These are phyloP conservation scores for Ephemerocybe angulata DNA, from an alignment of 768 basidiomycete species.

Conservation along the genomic window DNA sequence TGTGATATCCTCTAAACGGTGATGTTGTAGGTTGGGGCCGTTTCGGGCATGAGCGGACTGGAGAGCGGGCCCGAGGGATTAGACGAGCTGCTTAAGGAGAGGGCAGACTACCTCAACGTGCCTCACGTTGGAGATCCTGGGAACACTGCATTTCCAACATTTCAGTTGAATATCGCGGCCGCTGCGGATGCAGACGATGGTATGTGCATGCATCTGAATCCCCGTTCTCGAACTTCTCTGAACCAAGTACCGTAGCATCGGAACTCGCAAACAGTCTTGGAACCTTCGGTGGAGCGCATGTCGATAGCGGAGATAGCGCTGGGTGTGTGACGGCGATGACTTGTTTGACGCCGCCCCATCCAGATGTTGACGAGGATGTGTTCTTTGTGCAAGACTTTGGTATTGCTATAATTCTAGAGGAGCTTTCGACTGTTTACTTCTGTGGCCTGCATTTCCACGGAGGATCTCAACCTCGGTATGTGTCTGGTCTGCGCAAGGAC, in stretches of 20 bases:
- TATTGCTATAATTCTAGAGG: neutral
- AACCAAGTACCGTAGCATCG: neutral
- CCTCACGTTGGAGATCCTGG: neutral
- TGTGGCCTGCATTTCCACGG: too few relatives aligned
- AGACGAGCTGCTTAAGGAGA: neutral
- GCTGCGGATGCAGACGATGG: neutral
- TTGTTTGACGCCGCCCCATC: neutral
- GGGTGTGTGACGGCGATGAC: neutral
- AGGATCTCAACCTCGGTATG: too few relatives aligned
- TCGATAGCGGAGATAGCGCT: neutral
- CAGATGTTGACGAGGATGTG: neutral
- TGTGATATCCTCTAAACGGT: neutral
- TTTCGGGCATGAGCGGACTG: neutral
- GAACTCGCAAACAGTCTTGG: neutral
- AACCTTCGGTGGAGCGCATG: neutral
- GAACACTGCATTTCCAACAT: neutral
- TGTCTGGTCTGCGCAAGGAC: too few relatives aligned
- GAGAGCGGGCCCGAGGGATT: neutral
- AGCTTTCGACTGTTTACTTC: too few relatives aligned
- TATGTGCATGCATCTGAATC: neutral
- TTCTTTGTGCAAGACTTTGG: neutral
- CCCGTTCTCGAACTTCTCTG: neutral
- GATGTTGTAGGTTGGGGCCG: neutral
- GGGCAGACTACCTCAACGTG: neutral
- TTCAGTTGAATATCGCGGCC: neutral